These are phyloP conservation scores for Rosa persica DNA, from an alignment of 306 rosid species.

Conservation along the genomic window DNA sequence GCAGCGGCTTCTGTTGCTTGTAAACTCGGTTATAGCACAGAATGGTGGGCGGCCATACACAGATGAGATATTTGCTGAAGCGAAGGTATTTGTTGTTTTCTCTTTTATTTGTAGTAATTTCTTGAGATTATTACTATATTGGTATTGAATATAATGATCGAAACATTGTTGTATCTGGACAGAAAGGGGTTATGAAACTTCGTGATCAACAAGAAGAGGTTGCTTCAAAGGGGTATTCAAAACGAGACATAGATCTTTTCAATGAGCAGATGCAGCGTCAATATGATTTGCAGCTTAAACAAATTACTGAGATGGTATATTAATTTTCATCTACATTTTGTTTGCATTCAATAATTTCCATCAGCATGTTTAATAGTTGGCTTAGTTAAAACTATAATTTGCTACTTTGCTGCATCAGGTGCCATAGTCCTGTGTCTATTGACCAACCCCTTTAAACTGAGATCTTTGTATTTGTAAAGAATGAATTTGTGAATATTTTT, in stretches of 20 bases:
- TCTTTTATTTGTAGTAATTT: not conserved
- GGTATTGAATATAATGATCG: conserved; percentile 2
- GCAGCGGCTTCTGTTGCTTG: conserved; percentile 59
- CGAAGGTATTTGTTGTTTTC: conserved; percentile 50
- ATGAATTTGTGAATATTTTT: not conserved
- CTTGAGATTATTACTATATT: not conserved
- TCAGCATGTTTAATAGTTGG: not conserved
- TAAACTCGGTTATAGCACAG: conserved; percentile 40
- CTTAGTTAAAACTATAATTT: not conserved
- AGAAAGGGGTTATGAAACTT: conserved; percentile 66
- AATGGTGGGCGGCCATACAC: conserved; percentile 73
- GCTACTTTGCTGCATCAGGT: not conserved
- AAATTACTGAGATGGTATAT: conserved; percentile 81
- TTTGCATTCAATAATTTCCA: not conserved
- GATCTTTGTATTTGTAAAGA: not conserved
- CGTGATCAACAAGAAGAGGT: conserved; percentile 49
- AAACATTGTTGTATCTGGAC: conserved; percentile 28
- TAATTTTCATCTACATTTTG: conserved; percentile 1
- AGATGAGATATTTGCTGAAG: conserved; percentile 63
- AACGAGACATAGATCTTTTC: conserved; percentile 39
- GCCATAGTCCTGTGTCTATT: not conserved
- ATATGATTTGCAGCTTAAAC: conserved; percentile 66
- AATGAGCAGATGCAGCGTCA: conserved; percentile 56
- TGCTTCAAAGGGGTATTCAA: conserved; percentile 56
- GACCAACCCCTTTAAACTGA: not conserved